These are phyloP conservation scores for Phlebopus sp. DNA, from an alignment of 1,284 basidiomycete genomes.

Conservation along the genomic window DNA sequence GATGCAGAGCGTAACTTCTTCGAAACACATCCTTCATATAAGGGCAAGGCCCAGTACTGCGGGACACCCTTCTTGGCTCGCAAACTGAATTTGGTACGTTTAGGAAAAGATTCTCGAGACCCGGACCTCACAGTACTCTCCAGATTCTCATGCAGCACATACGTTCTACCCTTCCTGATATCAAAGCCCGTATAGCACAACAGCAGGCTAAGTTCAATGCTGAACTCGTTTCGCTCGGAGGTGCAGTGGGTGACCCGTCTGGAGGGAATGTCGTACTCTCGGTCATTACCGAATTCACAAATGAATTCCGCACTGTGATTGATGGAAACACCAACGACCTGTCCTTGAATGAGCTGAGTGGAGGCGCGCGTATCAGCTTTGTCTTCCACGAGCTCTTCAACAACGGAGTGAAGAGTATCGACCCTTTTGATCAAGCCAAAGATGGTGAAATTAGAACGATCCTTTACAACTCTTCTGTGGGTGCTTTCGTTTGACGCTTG, in stretches of 20 bases:
- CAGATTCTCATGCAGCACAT: constrained; percentile 99
- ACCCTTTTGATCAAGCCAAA: constrained; percentile 98
- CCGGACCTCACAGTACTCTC: constrained; percentile 8
- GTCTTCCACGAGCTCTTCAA: constrained; percentile 99
- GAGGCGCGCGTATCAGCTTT: constrained; percentile 96
- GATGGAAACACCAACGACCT: constrained; percentile 97
- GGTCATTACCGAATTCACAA: constrained; percentile 96
- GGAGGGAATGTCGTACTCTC: constrained; percentile 88
- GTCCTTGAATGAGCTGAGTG: constrained; percentile 91
- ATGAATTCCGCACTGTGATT: constrained; percentile 94
- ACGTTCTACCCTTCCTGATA: constrained; percentile 92
- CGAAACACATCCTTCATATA: constrained; percentile 90
- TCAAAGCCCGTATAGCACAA: constrained; percentile 88
- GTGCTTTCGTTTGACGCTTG: constrained; percentile 27
- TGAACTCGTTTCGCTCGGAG: constrained; percentile 86
- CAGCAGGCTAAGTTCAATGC: constrained; percentile 86
- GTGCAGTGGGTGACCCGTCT: constrained; percentile 80
- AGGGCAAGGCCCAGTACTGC: constrained; percentile 92
- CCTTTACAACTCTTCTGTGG: constrained; percentile 92
- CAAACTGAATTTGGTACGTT: constrained; percentile 88
- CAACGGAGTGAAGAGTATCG: constrained; percentile 92
- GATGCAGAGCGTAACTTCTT: constrained; percentile 93
- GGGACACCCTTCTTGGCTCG: constrained; percentile 97
- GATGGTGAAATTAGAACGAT: constrained; percentile 96
- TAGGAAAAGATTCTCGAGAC: not conserved